Base-by-base conservation (phyloP, 108 stramenopile species). In the Nitzschia sp. region DNA sequence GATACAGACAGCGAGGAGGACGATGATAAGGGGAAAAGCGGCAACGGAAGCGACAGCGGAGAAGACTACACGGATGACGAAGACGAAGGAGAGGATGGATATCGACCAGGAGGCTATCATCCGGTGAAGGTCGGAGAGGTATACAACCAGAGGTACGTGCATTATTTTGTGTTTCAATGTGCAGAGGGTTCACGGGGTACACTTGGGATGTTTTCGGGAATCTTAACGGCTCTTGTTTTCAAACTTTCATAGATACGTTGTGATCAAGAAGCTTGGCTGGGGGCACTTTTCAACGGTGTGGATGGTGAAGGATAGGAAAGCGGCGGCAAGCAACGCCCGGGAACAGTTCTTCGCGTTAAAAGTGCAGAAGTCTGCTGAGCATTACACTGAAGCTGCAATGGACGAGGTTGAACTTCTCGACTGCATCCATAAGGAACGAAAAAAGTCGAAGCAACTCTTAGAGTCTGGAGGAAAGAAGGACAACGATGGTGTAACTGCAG, bases 251-350 rank as follows among this genome's bases (percentile, higher is more conserved):
- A 93, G 96, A 69, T 99, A 97, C 67, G 83, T 93, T 23, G 89
- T 99, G 35, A 90, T 97, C 25, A 93, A 97, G 78, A 99, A 99
- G 81, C 78, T 99, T 27, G 98, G 98, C 44, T 99, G 98, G 98
- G 98, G 98, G 6, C 98, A 99, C 81, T 99, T 99, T 80, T 97
- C 97, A 60, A 99, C 98, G 15, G 97, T 98, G 1, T 98, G 97
- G 97, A 91, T 94, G 87, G 93, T 89, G 16, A 90, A 84, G 45
- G 92, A 93, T 66, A 69, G 84, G 19, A 74, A 82, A 47, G 75
- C 85, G 21, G 67, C 77, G 8, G 52, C 66, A 33, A 76, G 55
- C 22, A 71, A 76, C 34, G 58, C 58, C 19, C 53, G 56, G 27
- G 68, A 68, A 44, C 78, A 67, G 5, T 90, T 91, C 75, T 91